These are phyloP conservation scores for Picea sitchensis DNA, from an alignment of 75 land plant genomes.

Conservation along the genomic window DNA sequence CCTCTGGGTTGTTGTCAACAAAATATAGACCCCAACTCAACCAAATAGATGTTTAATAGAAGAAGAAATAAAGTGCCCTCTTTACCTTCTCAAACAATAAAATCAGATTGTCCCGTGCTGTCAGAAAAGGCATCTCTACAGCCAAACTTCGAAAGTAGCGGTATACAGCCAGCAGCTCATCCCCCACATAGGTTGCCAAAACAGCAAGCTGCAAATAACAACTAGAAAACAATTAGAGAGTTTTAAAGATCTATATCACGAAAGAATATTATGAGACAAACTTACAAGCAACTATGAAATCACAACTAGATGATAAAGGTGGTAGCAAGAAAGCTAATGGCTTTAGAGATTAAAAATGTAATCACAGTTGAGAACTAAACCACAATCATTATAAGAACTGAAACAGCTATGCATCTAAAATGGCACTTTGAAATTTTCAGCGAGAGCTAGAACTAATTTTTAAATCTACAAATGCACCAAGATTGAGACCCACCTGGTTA, in stretches of 20 bases:
- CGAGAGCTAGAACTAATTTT: background rate
- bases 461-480: background rate
- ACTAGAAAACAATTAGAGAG: background rate
- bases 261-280: background rate
- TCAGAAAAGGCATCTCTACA: constrained; percentile 72
- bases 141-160: constrained; percentile 90
- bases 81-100: constrained; percentile 96
- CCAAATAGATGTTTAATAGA: background rate
- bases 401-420: background rate
- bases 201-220: constrained; percentile 68
- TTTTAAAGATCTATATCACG: background rate
- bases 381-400: no score
- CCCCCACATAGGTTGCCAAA: constrained; percentile 73
- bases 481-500: constrained; percentile 59
- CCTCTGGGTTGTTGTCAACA: background rate
- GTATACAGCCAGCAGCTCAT: constrained; percentile 79
- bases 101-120: constrained; percentile 83
- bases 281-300: background rate
- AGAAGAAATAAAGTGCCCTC: background rate
- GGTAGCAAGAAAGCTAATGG: background rate
- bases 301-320: background rate
- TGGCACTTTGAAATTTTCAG: background rate
- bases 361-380: background rate
- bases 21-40: background rate
- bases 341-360: constrained; percentile 12